These are phyloP conservation scores for Hamamelis virginiana DNA, from an alignment of 164 flowering plant species.

Conservation along the genomic window DNA sequence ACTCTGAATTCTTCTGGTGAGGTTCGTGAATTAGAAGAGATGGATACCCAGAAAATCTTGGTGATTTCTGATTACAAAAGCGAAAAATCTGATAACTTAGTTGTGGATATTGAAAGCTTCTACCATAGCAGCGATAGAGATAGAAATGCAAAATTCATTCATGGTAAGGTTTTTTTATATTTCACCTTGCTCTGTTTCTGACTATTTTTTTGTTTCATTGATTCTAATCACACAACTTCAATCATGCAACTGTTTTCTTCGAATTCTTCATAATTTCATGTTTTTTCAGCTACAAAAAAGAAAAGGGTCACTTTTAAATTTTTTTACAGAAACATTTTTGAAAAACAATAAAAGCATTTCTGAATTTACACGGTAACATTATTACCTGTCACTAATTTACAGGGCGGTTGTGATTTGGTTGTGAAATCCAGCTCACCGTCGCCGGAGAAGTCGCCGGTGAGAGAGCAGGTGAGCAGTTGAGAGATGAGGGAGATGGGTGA, in stretches of 20 bases:
- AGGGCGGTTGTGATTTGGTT: too few species aligned
- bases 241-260: neutral
- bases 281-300: too few species aligned
- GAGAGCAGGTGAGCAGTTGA: too few species aligned
- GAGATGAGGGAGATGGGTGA: too few species aligned
- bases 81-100: conserved; percentile 44
- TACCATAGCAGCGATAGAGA: conserved; percentile 32
- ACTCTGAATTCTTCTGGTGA: conserved; percentile 9
- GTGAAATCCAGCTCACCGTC: too few species aligned
- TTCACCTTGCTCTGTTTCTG: neutral
- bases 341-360: neutral
- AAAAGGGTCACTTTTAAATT: neutral
- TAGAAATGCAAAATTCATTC: conserved; percentile 35
- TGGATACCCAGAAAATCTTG: conserved; percentile 27
- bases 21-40: conserved; percentile 25
- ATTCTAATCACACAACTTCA: neutral
- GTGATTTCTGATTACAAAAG: conserved; percentile 26
- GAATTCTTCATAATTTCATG: neutral
- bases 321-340: too few species aligned
- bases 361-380: neutral
- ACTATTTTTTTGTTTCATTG: neutral
- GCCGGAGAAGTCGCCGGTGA: too few species aligned
- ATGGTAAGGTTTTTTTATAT: conserved; percentile 34
- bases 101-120: conserved; percentile 57
- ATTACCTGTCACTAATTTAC: neutral